Evolutionary conservation across 1,284 basidiomycete genomes (phyloP).

Genomic region (Fomitopsis palustris): DNA sequence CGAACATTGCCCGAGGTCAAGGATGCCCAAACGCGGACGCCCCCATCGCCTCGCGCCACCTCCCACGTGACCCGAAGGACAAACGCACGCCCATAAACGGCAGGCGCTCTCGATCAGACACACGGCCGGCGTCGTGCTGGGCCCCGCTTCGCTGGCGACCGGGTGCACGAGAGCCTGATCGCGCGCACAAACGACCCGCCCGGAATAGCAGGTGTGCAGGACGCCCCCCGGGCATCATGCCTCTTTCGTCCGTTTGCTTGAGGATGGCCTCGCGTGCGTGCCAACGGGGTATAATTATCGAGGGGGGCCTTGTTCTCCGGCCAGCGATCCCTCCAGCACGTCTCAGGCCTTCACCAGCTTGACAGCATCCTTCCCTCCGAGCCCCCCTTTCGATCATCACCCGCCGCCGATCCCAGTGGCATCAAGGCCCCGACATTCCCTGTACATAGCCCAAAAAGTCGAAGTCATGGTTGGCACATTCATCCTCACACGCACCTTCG

Average conservation of each 20-base stretch:
- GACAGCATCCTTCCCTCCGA: neutral
- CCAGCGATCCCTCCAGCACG: neutral
- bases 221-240: neutral
- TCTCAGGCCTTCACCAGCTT: neutral
- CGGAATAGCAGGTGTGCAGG: neutral
- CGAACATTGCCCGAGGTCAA: neutral
- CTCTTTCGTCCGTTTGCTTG: neutral
- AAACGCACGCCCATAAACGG: neutral
- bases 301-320: neutral
- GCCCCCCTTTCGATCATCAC: neutral
- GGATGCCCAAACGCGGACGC: neutral
- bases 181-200: neutral
- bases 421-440: neutral
- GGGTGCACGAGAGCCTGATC: neutral
- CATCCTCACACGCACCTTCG: conserved; percentile 19
- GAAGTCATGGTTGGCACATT: conserved; percentile 15
- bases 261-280: neutral
- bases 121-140: neutral
- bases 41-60: neutral
- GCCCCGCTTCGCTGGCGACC: neutral
- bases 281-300: neutral
- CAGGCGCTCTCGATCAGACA: neutral
- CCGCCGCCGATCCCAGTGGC: neutral
- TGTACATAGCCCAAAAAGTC: neutral
- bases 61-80: neutral